Percentiles rank a stretch among this genome's conserved stretches.
These are phyloP conservation scores for Ceratocystis diversiconidia DNA, from an alignment of 2,329 filamentous ascomycete species.

Conservation along the genomic window DNA sequence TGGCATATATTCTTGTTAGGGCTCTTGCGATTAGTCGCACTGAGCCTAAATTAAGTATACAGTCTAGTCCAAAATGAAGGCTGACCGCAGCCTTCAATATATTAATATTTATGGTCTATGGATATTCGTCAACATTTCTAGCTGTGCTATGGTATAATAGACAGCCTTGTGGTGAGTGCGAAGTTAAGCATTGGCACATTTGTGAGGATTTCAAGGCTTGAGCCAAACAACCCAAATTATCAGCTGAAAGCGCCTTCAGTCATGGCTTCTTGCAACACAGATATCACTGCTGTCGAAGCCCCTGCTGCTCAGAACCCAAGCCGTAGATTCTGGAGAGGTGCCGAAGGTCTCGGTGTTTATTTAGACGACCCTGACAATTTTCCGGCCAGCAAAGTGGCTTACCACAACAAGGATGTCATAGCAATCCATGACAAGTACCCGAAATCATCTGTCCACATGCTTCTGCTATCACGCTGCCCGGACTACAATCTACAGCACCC, in stretches of 20 bases:
- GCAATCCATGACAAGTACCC: constrained; percentile 73
- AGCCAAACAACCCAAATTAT: background rate
- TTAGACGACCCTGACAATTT: constrained; percentile 48
- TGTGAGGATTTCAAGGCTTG: background rate
- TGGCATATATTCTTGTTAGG: background rate
- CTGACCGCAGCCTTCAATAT: background rate
- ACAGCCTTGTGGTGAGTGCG: constrained; percentile 5
- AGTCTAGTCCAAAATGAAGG: background rate
- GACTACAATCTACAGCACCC: constrained; percentile 52
- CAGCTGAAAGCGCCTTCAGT: background rate
- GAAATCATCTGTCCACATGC: constrained; percentile 70
- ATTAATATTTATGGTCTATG: background rate
- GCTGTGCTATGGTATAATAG: background rate
- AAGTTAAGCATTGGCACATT: background rate
- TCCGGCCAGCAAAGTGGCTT: constrained; percentile 47
- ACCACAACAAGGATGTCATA: constrained; percentile 54
- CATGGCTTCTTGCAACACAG: background rate
- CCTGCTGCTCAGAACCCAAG: background rate
- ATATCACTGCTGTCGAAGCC: background rate
- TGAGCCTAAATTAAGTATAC: constrained; percentile 10
- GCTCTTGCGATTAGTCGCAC: background rate
- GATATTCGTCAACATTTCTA: background rate
- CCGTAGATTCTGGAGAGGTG: constrained; percentile 28
- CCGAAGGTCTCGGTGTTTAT: constrained; percentile 54
- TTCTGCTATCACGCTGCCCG: constrained; percentile 66